Base-by-base conservation (phyloP, 1,284 basidiomycete genomes). In the Ustilago tritici region DNA sequence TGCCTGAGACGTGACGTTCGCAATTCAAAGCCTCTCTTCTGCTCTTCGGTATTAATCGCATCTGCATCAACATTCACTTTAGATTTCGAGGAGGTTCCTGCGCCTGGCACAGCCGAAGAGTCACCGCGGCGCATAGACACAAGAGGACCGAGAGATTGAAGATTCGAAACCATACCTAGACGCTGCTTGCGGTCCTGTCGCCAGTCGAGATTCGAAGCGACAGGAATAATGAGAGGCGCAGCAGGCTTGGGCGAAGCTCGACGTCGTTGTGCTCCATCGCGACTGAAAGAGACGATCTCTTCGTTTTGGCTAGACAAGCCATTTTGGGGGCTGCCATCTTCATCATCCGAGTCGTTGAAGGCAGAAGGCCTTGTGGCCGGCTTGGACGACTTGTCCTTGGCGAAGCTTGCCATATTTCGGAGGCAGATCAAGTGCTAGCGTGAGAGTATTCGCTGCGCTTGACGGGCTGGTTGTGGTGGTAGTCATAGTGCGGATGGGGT, bases 181-280 rank as follows among this genome's bases (percentile, higher is more conserved):
- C 82, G 71, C 38, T 71, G 60, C 54, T 80, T 83, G 19, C 82
- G 63, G 28, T 83, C 83, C 32, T 83, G 72, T 14, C 79, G 66
- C 83, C 83, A 84, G 58, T 84, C 78, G 15, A 65, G 55, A 32
- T 76, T 70, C 41, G 78, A 61, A 14, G 61, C 19, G 23, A 82
- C 60, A 12, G 80, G 80, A 12, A 82, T 82, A n/a, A 80, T 60
- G 3, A 73, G 76, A 0, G 67, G 61, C 2, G 59, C 38, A 19
- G 57, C 15, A 11, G 65, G 55, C 9, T 23, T 28, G 0, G 68
- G 73, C 2, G 65, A 53, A 11, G 40, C 17, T 43, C 19, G 36
- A 19, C 65, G 62, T 14, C 60, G 50, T 28, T 61, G 55, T 10
- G 73, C 73, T 7, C 68, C 68, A 56, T 71, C 46, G 15, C 68